Conservation (phyloP, 441 rosid genomes). For the Pelargonium fulgidum region DNA sequence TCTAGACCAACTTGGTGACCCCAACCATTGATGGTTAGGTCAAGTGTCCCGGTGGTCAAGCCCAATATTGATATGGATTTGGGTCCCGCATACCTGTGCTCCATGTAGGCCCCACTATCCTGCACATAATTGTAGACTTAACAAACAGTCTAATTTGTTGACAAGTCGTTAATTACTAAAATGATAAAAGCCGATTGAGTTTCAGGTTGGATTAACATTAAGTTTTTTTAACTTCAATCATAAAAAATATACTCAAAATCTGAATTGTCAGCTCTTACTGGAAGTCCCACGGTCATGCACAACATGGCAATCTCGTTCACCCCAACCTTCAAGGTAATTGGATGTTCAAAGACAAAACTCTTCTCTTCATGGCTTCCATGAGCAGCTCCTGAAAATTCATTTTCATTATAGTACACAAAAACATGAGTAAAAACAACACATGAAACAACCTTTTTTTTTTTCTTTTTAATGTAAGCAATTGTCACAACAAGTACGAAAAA, state of each 20-base stretch:
- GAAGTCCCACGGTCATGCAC: slow-evolving; percentile 43
- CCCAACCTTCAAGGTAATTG: slow-evolving; percentile 37
- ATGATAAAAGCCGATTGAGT: neutral
- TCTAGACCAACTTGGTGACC: slow-evolving; percentile 52
- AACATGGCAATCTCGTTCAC: slow-evolving; percentile 35
- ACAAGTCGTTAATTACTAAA: no score
- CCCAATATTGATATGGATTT: slow-evolving; percentile 49
- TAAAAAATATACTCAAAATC: neutral
- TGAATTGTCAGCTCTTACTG: slow-evolving; percentile 29
- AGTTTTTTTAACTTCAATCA: no score
- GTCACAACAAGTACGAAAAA: neutral
- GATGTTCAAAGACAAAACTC: slow-evolving; percentile 46
- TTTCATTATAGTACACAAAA: neutral
- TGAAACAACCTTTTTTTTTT: no score
- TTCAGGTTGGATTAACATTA: no score
- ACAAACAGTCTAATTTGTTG: no score
- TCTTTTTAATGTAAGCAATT: no score
- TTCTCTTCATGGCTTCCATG: slow-evolving; percentile 69
- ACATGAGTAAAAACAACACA: no score
- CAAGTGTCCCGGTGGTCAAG: slow-evolving; percentile 65
- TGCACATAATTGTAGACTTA: slow-evolving; percentile 13
- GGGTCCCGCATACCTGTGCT: slow-evolving; percentile 61
- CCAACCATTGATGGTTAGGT: slow-evolving; percentile 48
- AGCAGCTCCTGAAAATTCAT: slow-evolving; percentile 32
- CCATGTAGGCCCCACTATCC: slow-evolving; percentile 80